phyloP scores from a whole-genome alignment of 129 eudicot species.

The Solidago caesia region DNA sequence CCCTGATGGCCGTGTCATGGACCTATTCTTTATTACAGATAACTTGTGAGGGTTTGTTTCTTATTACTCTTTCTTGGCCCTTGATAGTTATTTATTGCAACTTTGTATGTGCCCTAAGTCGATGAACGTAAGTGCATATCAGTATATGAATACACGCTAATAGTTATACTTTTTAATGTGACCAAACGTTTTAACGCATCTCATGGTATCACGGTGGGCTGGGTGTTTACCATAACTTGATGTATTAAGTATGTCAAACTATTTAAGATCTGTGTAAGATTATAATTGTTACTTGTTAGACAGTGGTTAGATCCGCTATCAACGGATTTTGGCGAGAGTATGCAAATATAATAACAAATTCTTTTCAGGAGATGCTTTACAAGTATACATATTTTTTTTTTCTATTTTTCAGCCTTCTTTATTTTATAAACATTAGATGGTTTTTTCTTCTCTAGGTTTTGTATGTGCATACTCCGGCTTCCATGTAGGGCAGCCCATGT shows the following conservation, averaged over 20 bases:
- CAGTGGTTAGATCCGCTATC: no score
- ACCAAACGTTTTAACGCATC: background rate
- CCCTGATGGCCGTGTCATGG: slow-evolving; percentile 73
- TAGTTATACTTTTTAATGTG: background rate
- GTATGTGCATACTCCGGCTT: background rate
- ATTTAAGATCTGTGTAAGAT: background rate
- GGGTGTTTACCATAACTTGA: background rate
- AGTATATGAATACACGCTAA: no score
- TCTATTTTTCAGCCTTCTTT: no score
- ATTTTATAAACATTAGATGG: no score
- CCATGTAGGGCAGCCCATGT: background rate
- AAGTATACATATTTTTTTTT: background rate
- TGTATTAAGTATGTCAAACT: background rate
- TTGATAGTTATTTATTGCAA: background rate
- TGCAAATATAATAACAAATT: background rate
- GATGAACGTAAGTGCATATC: slow-evolving; percentile 5
- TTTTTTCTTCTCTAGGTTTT: no score
- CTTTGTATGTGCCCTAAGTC: background rate
- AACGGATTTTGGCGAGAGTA: background rate
- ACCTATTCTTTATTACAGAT: slow-evolving; percentile 72
- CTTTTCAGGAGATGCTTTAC: background rate
- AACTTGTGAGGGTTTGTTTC: slow-evolving; percentile 57
- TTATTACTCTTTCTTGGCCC: slow-evolving; percentile 23
- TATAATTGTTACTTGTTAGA: background rate
- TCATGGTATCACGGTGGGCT: background rate